Percentiles rank a stretch among this genome's conserved stretches.
Evolutionary conservation across 768 basidiomycete genomes (phyloP).

Genomic region (Termitomyces sp.): DNA sequence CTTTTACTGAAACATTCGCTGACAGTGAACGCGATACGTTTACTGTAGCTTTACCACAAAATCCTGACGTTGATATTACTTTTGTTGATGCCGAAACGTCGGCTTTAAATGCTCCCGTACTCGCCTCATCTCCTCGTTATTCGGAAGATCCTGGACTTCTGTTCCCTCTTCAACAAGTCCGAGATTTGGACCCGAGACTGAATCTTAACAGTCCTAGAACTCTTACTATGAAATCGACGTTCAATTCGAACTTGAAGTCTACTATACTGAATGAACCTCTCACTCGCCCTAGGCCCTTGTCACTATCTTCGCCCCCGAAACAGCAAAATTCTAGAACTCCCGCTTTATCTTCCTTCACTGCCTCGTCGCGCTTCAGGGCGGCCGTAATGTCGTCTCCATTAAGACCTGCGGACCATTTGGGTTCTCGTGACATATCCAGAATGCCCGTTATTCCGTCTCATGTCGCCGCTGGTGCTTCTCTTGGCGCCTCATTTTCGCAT

Average conservation of each 20-base stretch:
- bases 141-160: neutral
- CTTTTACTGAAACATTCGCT: neutral
- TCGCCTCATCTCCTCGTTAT: neutral
- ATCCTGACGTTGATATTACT: neutral
- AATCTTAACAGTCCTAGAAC: neutral
- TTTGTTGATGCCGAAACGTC: neutral
- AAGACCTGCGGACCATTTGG: neutral
- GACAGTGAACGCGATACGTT: neutral
- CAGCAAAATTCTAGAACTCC: neutral
- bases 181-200: neutral
- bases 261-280: neutral
- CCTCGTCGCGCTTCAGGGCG: neutral
- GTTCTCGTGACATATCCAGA: neutral
- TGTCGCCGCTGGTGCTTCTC: neutral
- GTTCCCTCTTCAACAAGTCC: neutral
- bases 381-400: neutral
- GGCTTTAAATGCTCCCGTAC: neutral
- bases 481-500: neutral
- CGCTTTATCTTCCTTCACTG: neutral
- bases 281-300: neutral
- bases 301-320: constrained; percentile 3
- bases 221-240: neutral
- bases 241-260: neutral
- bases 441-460: neutral
- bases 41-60: neutral